phyloP scores from a whole-genome alignment of 2,329 filamentous ascomycete genomes.

The Nemania sp. region DNA sequence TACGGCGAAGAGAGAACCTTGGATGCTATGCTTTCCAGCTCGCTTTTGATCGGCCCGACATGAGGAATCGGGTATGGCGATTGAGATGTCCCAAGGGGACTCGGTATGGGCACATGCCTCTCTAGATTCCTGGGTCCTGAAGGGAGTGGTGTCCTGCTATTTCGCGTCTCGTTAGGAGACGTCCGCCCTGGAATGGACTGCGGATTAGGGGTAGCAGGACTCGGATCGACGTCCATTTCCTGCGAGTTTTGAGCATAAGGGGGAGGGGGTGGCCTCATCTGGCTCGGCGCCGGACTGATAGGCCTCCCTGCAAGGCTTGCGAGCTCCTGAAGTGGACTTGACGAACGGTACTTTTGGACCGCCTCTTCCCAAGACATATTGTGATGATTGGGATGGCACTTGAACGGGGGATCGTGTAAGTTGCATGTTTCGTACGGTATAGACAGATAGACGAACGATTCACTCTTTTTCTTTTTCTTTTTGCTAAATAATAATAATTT shows the following conservation, averaged over 20 bases:
- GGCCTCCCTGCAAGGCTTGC: constrained; percentile 58
- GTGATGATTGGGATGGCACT: constrained; percentile 70
- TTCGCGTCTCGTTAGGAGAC: constrained; percentile 60
- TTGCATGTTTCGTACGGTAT: constrained; percentile 26
- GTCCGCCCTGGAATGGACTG: constrained; percentile 52
- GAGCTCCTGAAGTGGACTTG: constrained; percentile 66
- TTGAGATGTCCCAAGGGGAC: constrained; percentile 44
- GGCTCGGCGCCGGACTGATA: constrained; percentile 60
- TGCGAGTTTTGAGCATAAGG: constrained; percentile 60
- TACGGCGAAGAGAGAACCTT: constrained; percentile 63
- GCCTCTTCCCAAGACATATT: constrained; percentile 72
- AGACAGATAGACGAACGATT: neutral
- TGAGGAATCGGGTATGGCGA: constrained; percentile 56
- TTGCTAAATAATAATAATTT: constrained; percentile 1
- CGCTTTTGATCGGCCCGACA: constrained; percentile 63
- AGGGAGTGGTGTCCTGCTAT: constrained; percentile 66
- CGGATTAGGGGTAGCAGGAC: constrained; percentile 48
- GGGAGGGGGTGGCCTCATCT: constrained; percentile 55
- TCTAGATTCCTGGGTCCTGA: constrained; percentile 65
- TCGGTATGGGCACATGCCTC: constrained; percentile 58
- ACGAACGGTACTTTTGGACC: constrained; percentile 65
- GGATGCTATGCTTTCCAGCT: constrained; percentile 64
- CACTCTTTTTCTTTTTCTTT: constrained; percentile 21
- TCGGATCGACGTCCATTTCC: constrained; percentile 68
- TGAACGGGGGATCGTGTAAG: constrained; percentile 49